A percentile compares a stretch with the other conserved stretches of the same genome.
These are phyloP conservation scores for Arthrobotrys iridis DNA, from an alignment of 2,329 filamentous ascomycete species.

Conservation along the genomic window DNA sequence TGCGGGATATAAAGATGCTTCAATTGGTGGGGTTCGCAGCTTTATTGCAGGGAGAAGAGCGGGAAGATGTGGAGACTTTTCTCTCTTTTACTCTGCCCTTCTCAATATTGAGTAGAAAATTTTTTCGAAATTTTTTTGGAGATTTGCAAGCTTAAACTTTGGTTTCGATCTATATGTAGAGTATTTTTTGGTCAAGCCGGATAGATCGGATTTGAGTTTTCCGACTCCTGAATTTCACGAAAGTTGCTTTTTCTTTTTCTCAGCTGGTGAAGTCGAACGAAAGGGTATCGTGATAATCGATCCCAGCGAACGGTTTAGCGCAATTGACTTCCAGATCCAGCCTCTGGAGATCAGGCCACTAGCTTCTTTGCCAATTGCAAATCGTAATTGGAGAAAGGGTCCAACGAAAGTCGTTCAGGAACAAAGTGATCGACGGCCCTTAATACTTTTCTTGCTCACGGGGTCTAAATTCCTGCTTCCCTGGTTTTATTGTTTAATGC, in stretches of 20 bases:
- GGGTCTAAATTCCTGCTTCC: slow-evolving; percentile 28
- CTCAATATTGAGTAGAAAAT: background rate
- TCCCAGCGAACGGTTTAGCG: slow-evolving; percentile 17
- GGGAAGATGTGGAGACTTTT: slow-evolving; percentile 6
- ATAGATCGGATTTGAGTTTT: background rate
- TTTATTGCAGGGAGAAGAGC: slow-evolving; percentile 13
- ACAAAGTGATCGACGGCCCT: slow-evolving; percentile 37
- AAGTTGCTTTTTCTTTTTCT: background rate
- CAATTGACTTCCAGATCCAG: background rate
- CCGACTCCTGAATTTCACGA: background rate
- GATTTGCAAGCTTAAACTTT: background rate
- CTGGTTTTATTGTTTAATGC: slow-evolving; percentile 30
- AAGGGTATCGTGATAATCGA: slow-evolving; percentile 19
- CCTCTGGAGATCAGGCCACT: slow-evolving; percentile 30
- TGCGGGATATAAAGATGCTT: slow-evolving; percentile 4
- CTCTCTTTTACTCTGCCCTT: background rate
- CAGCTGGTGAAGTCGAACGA: background rate
- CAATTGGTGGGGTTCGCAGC: slow-evolving; percentile 1
- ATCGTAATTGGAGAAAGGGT: background rate
- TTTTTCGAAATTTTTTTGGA: background rate
- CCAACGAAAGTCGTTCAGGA: slow-evolving; percentile 12
- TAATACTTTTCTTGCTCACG: slow-evolving; percentile 37
- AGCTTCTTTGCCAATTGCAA: slow-evolving; percentile 13
- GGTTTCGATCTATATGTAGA: background rate
- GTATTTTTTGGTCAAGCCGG: background rate